Percentiles rank a stretch among this genome's conserved stretches.
These are phyloP conservation scores for Fusarium longipes DNA, from an alignment of 2,329 filamentous ascomycete genomes.

Conservation along the genomic window DNA sequence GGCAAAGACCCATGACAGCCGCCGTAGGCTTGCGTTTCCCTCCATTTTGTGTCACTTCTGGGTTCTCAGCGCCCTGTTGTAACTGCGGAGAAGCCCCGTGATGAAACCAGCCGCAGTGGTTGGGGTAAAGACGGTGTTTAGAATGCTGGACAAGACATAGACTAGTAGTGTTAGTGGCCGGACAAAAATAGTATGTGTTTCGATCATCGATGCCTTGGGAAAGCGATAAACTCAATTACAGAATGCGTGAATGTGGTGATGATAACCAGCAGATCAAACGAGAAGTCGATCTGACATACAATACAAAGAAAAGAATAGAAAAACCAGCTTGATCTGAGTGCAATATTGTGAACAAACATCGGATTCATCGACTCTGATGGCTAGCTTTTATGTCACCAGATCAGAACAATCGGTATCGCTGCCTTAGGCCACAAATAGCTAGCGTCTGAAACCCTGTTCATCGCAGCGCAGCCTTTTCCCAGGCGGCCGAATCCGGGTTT, in stretches of 20 bases:
- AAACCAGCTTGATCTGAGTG: not conserved
- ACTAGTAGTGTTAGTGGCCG: too few species aligned
- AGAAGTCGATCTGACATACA: too few species aligned
- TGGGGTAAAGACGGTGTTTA: constrained; percentile 17
- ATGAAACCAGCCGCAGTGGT: constrained; percentile 34
- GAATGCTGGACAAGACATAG: not conserved
- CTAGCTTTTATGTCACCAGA: constrained; percentile 9
- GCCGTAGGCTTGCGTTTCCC: constrained; percentile 9
- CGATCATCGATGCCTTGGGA: not conserved
- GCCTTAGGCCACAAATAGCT: constrained; percentile 53
- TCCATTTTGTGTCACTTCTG: constrained; percentile 36
- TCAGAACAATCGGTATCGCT: constrained; percentile 44
- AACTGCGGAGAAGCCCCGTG: constrained; percentile 40
- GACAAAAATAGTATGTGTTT: not conserved
- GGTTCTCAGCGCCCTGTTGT: constrained; percentile 21
- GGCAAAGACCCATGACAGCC: constrained; percentile 5
- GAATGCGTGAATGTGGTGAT: not conserved
- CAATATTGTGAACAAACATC: not conserved
- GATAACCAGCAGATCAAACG: not conserved
- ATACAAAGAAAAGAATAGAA: not conserved
- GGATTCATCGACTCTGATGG: not conserved
- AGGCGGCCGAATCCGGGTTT: constrained; percentile 53
- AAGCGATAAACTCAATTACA: not conserved
- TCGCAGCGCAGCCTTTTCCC: constrained; percentile 51
- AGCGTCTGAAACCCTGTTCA: constrained; percentile 42